Conservation (phyloP, 176 grass and related monocot species). For the Musa acuminata region DNA sequence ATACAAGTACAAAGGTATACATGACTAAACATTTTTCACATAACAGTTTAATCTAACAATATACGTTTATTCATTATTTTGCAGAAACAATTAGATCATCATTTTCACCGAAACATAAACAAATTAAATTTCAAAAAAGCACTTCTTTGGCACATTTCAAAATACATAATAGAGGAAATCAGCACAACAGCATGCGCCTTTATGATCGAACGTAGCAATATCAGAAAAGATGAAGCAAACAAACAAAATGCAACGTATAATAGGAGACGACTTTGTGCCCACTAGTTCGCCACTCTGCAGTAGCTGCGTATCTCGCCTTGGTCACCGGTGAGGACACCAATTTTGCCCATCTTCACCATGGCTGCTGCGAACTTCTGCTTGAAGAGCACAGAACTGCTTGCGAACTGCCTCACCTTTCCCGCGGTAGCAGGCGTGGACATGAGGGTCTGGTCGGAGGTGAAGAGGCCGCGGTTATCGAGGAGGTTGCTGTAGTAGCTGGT, state of each 20-base stretch:
- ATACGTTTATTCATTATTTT: too few species aligned
- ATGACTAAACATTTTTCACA: too few species aligned
- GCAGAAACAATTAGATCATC: too few species aligned
- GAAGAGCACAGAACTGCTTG: not conserved
- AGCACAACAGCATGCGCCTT: too few species aligned
- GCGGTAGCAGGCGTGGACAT: not conserved
- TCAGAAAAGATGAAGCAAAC: not conserved
- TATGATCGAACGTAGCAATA: too few species aligned
- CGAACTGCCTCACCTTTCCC: not conserved
- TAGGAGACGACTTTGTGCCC: not conserved
- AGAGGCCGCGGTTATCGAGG: not conserved
- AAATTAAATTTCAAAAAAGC: too few species aligned
- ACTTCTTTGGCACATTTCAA: too few species aligned
- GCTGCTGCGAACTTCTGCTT: slow-evolving; percentile 31
- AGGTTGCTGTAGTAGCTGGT: slow-evolving; percentile 6
- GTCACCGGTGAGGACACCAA: slow-evolving; percentile 37
- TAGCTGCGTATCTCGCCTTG: slow-evolving; percentile 34
- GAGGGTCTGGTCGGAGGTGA: slow-evolving; percentile 5
- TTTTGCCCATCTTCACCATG: slow-evolving; percentile 46
- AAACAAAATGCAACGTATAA: not conserved
- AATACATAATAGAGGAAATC: too few species aligned
- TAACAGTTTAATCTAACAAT: too few species aligned
- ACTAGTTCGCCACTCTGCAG: slow-evolving; percentile 32
- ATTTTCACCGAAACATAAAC: too few species aligned
- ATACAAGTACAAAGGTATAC: too few species aligned